phyloP scores from a whole-genome alignment of 805 yeast genomes.

The Metschnikowia kunwiensis region DNA sequence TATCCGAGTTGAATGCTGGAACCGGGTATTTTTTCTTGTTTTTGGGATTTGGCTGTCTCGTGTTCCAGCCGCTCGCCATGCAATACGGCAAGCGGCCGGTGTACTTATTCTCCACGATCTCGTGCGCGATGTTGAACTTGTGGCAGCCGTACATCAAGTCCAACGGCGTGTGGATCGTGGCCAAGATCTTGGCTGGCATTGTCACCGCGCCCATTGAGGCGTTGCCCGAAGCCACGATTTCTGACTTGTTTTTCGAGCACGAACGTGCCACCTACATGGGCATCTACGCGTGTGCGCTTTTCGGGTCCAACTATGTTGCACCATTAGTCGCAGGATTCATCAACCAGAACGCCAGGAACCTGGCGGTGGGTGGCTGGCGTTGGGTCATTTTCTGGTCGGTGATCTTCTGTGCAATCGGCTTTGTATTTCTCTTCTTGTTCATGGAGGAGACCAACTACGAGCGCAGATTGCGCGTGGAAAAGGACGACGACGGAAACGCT shows the following conservation, averaged over 20 bases:
- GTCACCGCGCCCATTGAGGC: constrained; percentile 46
- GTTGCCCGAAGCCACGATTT: constrained; percentile 46
- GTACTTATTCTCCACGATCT: constrained; percentile 37
- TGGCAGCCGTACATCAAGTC: constrained; percentile 42
- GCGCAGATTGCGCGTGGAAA: constrained; percentile 11
- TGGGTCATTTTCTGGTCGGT: constrained; percentile 19
- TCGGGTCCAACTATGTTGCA: constrained; percentile 21
- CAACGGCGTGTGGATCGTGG: constrained; percentile 23
- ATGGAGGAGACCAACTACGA: constrained; percentile 20
- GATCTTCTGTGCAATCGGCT: constrained; percentile 10
- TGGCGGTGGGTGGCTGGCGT: constrained; percentile 15
- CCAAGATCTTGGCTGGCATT: constrained; percentile 19
- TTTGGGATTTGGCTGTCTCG: constrained; percentile 40
- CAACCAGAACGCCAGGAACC: constrained; percentile 11
- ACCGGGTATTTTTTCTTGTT: constrained; percentile 16
- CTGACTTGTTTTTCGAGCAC: constrained; percentile 51
- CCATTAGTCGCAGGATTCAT: constrained; percentile 21
- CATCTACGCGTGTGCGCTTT: constrained; percentile 20
- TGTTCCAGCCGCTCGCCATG: constrained; percentile 51
- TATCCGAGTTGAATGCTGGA: constrained; percentile 18
- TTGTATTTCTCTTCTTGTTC: constrained; percentile 16
- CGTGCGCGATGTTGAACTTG: constrained; percentile 36
- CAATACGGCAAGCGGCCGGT: constrained; percentile 50
- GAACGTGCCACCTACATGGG: constrained; percentile 28
- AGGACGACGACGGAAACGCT: constrained; percentile 6